Base-by-base conservation (phyloP, 495 filamentous ascomycete genomes). In the Aspergillus funiculosus region DNA sequence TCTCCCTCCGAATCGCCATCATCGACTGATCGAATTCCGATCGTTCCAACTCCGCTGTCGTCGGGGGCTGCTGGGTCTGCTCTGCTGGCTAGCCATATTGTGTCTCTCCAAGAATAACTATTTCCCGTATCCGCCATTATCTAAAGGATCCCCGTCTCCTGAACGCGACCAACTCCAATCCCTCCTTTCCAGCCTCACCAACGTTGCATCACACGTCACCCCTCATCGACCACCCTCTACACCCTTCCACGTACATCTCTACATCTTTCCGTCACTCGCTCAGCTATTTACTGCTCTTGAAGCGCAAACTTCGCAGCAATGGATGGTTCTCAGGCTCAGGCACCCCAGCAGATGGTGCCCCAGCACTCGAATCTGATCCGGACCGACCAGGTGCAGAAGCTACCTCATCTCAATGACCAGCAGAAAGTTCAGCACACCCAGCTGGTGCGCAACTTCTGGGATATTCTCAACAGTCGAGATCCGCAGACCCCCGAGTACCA, bases 371-470 rank as follows among this genome's bases (percentile, higher is more conserved):
- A 72, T 37, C 56, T 78, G 34, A 73, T 76, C 32, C 72, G 67
- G 22, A 73, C 73, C 21, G 74, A 78, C 15, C 69, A 76, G 37
- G 72, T 78, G 7, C 66, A 68, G 42, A 76, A 74, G 43, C 62
- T 78, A 6, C 64, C 66, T 8, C 63, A 70, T 53, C 67, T 79
- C 39, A 66, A 60, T 9, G 74, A 81, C 3, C 74, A 82, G 9
- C 80, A 85, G 41, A 86, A 81, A 52, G 44, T 54, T 6, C 82
- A 85, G 56, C 87, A 88, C 47, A 75, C 84, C 39, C 62, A 72
- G 34, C 73, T 84, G 2, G 72, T 91, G 9, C 72, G 74, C 13
- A 59, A 52, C 10, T 62, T 89, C 7, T 87, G 82, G 74, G 62
- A 70, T 10, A 55, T 70, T 7, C 73, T 89, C 27, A 81, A 84